Evolutionary conservation across 768 basidiomycete species (phyloP).

Genomic region (Macrolepiota albuminosa): DNA sequence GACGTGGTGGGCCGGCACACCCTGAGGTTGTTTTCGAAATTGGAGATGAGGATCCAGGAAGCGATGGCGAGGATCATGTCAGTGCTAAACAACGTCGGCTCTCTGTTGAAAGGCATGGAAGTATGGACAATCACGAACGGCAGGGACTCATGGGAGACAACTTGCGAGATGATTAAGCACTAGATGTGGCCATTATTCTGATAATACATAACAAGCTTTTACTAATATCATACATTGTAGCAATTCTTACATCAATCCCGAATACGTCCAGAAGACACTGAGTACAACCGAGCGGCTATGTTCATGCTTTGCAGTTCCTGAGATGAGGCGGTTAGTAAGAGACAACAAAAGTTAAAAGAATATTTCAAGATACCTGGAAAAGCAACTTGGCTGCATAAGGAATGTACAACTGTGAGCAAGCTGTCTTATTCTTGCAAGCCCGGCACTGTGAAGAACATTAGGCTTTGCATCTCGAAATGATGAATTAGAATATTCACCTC

Average conservation of each 20-base stretch:
- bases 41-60: conserved; percentile 71
- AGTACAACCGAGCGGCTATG: conserved; percentile 83
- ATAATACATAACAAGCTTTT: conserved; percentile 16
- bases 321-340: conserved; percentile 1
- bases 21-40: conserved; percentile 87
- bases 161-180: conserved; percentile 28
- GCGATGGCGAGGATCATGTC: conserved; percentile 58
- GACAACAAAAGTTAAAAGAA: neutral
- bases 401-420: conserved; percentile 85
- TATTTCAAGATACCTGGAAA: conserved; percentile 67
- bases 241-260: conserved; percentile 44
- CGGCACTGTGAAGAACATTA: conserved; percentile 56
- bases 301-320: conserved; percentile 96
- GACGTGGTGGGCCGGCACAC: conserved; percentile 43
- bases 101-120: conserved; percentile 42
- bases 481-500: conserved; percentile 43
- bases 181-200: conserved; percentile 11
- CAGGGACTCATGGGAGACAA: conserved; percentile 56
- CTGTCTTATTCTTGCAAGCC: conserved; percentile 95
- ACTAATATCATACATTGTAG: conserved; percentile 19
- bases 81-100: conserved; percentile 48
- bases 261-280: conserved; percentile 83
- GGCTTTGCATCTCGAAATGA: neutral
- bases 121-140: conserved; percentile 49
- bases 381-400: conserved; percentile 96